Conservation (phyloP, 148 eudicot genomes). For the Hydrangea macrophylla region DNA sequence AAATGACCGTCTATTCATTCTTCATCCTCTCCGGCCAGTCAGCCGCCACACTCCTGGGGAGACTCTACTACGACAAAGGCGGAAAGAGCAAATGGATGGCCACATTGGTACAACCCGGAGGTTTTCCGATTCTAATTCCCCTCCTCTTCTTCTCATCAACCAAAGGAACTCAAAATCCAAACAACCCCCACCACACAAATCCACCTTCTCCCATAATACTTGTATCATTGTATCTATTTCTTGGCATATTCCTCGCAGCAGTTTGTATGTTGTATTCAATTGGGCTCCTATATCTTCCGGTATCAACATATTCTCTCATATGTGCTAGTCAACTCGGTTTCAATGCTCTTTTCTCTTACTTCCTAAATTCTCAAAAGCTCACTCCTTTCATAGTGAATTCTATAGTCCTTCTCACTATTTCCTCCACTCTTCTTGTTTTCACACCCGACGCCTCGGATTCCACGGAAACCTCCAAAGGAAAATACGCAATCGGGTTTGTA, state of each 20-base stretch:
- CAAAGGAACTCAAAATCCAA: conserved; percentile 10
- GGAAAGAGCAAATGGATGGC: conserved; percentile 44
- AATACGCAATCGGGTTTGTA: conserved; percentile 39
- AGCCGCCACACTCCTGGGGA: conserved; percentile 35
- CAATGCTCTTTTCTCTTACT: conserved; percentile 56
- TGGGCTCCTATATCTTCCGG: conserved; percentile 57
- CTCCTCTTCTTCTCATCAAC: conserved; percentile 25
- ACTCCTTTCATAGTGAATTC: conserved; percentile 67
- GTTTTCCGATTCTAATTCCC: conserved; percentile 49
- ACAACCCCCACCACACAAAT: background rate
- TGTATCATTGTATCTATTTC: conserved; percentile 16
- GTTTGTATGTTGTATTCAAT: conserved; percentile 41
- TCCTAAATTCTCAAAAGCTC: conserved; percentile 52
- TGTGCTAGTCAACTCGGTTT: conserved; percentile 59
- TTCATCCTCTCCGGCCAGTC: conserved; percentile 38
- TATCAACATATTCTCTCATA: conserved; percentile 53
- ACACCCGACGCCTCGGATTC: conserved; percentile 20
- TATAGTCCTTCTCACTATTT: conserved; percentile 49
- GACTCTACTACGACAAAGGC: conserved; percentile 44
- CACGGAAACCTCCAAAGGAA: conserved; percentile 11
- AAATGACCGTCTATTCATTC: conserved; percentile 26
- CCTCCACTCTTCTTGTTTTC: conserved; percentile 51
- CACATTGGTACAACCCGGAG: conserved; percentile 27
- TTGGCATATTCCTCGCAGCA: conserved; percentile 45
- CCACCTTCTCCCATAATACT: conserved; percentile 18